Percentiles rank a stretch among this genome's conserved stretches.
These are phyloP conservation scores for Ustilago xerochloae DNA, from an alignment of 1,284 basidiomycete species.

Conservation along the genomic window DNA sequence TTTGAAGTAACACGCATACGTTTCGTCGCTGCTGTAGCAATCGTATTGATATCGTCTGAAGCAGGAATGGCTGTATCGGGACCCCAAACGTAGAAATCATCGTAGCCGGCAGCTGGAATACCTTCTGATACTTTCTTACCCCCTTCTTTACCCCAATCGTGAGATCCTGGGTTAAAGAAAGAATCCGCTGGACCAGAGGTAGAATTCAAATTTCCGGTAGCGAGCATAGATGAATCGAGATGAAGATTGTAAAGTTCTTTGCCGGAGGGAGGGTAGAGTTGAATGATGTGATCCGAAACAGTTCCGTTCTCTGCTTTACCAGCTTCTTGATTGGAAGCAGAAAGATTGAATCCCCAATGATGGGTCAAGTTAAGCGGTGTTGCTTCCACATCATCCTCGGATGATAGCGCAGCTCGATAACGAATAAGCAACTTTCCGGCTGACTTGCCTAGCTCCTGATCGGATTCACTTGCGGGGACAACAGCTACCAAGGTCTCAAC, in stretches of 20 bases:
- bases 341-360: constrained; percentile 65
- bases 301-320: constrained; percentile 40
- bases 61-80: constrained; percentile 12
- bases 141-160: constrained; percentile 40
- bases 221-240: constrained; percentile 42
- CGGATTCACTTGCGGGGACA: constrained; percentile 15
- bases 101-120: constrained; percentile 51
- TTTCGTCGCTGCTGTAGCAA: constrained; percentile 31
- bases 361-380: constrained; percentile 66
- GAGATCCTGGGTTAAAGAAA: constrained; percentile 37
- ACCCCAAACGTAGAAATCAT: constrained; percentile 64
- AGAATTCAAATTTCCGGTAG: constrained; percentile 48
- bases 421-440: constrained; percentile 50
- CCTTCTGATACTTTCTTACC: constrained; percentile 42
- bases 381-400: constrained; percentile 33
- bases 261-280: constrained; percentile 32
- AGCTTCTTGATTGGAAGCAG: constrained; percentile 30
- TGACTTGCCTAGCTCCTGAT: constrained; percentile 35
- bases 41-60: constrained; percentile 29
- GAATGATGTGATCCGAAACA: constrained; percentile 46
- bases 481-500: constrained; percentile 57
- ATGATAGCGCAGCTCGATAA: constrained; percentile 54
- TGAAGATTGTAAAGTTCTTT: constrained; percentile 48
- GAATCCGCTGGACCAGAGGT: constrained; percentile 11
- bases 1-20: constrained; percentile 38